A percentile compares a stretch with the other conserved stretches of the same genome.
These are phyloP conservation scores for Taphrina pruni DNA, from an alignment of 1,139 yeast genomes.

Conservation along the genomic window DNA sequence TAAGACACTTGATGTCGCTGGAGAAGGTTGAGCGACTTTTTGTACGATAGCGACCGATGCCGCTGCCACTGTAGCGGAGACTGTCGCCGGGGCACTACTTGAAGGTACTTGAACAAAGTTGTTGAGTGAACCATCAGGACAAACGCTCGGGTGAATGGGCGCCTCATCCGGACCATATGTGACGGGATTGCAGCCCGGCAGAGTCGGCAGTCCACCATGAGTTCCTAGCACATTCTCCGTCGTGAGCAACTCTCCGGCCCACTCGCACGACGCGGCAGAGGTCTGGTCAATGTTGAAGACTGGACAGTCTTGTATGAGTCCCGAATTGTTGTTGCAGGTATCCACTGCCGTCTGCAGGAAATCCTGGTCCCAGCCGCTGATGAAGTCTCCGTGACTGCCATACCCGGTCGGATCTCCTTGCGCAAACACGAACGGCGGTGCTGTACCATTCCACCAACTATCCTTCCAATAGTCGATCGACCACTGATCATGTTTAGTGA, in stretches of 20 bases:
- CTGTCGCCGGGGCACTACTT: conserved; percentile 7
- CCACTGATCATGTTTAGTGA: conserved; percentile 5
- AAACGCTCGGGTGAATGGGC: conserved; percentile 17
- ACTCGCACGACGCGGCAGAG: conserved; percentile 15
- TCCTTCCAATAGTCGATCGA: conserved; percentile 31
- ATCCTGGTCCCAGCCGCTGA: conserved; percentile 42
- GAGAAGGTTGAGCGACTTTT: not conserved
- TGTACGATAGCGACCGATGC: not conserved
- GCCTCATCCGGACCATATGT: conserved; percentile 38
- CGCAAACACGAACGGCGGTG: conserved; percentile 40
- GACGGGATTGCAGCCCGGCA: conserved; percentile 41
- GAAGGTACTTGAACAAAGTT: conserved; percentile 6
- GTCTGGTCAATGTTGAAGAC: conserved; percentile 35
- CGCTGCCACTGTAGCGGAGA: not conserved
- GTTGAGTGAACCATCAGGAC: conserved; percentile 4
- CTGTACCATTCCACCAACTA: conserved; percentile 40
- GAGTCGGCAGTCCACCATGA: conserved; percentile 13
- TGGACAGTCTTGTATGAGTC: conserved; percentile 41
- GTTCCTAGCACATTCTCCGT: conserved; percentile 22
- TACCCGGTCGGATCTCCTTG: conserved; percentile 43
- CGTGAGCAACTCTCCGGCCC: conserved; percentile 26
- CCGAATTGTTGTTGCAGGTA: conserved; percentile 35
- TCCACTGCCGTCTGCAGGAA: conserved; percentile 42
- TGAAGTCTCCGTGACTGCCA: conserved; percentile 43
- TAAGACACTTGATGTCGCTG: not conserved